Evolutionary conservation across 2,329 filamentous ascomycete genomes (phyloP).

Genomic region (Fusarium illudens): DNA sequence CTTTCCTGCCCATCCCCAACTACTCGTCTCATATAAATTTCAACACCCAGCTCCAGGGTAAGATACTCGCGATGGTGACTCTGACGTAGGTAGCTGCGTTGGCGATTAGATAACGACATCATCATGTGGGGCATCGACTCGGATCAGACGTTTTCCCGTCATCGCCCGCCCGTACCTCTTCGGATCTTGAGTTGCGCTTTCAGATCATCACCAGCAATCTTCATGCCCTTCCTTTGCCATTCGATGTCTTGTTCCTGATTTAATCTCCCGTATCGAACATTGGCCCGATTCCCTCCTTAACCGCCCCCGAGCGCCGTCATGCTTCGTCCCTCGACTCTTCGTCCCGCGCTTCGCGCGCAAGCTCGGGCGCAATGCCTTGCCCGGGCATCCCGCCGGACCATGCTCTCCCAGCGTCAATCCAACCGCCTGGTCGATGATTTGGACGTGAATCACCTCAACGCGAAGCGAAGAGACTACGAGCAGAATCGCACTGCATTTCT

Average conservation of each 20-base stretch:
- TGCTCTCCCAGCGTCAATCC: constrained; percentile 42
- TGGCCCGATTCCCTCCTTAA: not conserved
- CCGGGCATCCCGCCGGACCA: constrained; percentile 38
- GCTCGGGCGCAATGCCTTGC: constrained; percentile 34
- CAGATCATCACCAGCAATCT: constrained; percentile 12
- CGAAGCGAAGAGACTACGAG: constrained; percentile 59
- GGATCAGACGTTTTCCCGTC: constrained; percentile 32
- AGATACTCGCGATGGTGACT: constrained; percentile 21
- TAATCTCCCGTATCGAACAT: not conserved
- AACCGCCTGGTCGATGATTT: constrained; percentile 57
- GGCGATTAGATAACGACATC: constrained; percentile 2
- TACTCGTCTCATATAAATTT: not conserved
- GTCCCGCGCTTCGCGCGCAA: constrained; percentile 41
- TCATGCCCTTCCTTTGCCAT: not conserved
- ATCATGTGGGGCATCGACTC: constrained; percentile 16
- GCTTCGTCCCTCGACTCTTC: constrained; percentile 45
- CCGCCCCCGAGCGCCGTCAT: constrained; percentile 31
- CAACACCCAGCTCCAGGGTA: constrained; percentile 22
- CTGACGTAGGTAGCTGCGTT: constrained; percentile 28
- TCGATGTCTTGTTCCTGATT: constrained; percentile 10
- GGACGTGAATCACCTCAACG: constrained; percentile 59
- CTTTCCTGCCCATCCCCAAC: not conserved
- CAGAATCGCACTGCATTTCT: constrained; percentile 61
- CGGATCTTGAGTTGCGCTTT: not conserved
- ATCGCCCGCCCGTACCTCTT: constrained; percentile 14